Percentiles rank a stretch among this genome's conserved stretches.
phyloP scores from a whole-genome alignment of 2,329 filamentous ascomycete species.

The Fusarium liriodendri region DNA sequence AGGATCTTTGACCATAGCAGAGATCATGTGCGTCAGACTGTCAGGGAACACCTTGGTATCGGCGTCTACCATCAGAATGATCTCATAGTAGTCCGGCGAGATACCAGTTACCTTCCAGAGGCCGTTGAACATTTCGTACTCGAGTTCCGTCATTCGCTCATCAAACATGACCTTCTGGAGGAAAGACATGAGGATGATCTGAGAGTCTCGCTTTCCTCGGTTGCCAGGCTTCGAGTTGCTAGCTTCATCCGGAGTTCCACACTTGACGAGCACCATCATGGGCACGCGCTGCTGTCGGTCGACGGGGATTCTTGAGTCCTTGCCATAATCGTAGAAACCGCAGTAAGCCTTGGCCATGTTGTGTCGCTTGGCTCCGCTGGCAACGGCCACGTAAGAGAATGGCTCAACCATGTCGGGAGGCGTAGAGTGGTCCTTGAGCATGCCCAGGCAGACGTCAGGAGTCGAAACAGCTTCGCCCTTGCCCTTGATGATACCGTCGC shows the following conservation, averaged over 20 bases:
- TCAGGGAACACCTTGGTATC: constrained; percentile 99
- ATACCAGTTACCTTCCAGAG: constrained; percentile 99
- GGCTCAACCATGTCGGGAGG: constrained; percentile 84
- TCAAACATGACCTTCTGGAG: constrained; percentile 99
- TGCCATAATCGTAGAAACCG: constrained; percentile 97
- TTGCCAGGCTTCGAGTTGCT: constrained; percentile 90
- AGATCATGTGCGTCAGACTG: constrained; percentile 98
- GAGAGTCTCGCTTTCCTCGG: constrained; percentile 97
- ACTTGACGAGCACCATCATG: constrained; percentile 97
- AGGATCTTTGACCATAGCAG: constrained; percentile 98
- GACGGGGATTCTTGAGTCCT: constrained; percentile 78
- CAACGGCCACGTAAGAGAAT: constrained; percentile 96
- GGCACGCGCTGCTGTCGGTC: constrained; percentile 97
- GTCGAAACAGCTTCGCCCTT: constrained; percentile 88
- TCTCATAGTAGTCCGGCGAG: constrained; percentile 97
- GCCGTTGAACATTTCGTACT: constrained; percentile 99
- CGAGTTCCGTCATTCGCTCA: constrained; percentile 98
- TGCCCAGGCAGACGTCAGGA: constrained; percentile 87
- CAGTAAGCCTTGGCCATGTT: constrained; percentile 99
- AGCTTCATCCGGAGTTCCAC: constrained; percentile 89
- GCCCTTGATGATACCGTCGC: constrained; percentile 97
- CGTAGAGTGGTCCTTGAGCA: constrained; percentile 93
- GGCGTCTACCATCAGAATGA: constrained; percentile 98
- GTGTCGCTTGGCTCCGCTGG: constrained; percentile 95
- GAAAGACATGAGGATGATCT: constrained; percentile 99